Evolutionary conservation across 148 eudicot species (phyloP).

Genomic region (Heliosperma pusillum): DNA sequence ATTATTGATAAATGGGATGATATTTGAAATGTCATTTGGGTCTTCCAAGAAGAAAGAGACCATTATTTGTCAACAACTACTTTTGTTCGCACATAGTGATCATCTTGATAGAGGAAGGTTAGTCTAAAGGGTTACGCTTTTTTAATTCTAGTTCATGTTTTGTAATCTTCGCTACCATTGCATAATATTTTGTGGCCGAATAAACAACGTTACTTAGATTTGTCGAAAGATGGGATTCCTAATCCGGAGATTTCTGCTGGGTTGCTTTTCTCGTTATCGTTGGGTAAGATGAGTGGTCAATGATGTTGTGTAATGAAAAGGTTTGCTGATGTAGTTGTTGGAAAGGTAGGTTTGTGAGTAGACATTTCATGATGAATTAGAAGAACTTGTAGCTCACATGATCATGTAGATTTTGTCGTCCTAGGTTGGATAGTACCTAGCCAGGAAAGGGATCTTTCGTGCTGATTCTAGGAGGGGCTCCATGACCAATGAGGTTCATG

Average conservation of each 20-base stretch:
- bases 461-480: no score
- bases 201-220: background rate
- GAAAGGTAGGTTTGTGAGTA: background rate
- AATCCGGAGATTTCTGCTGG: background rate
- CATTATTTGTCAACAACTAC: background rate
- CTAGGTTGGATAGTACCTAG: background rate
- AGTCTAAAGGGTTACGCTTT: background rate
- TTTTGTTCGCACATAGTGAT: background rate
- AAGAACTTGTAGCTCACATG: no score
- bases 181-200: background rate
- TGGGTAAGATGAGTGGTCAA: background rate
- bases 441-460: background rate
- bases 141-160: background rate
- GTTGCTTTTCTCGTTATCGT: background rate
- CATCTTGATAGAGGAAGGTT: conserved; percentile 5
- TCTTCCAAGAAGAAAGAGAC: no score
- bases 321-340: background rate
- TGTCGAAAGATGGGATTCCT: background rate
- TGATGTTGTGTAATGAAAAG: background rate
- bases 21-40: conserved; percentile 4
- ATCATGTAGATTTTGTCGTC: no score
- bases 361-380: background rate
- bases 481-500: no score
- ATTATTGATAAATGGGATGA: background rate
- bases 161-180: background rate